Evolutionary conservation across 2,329 filamentous ascomycete genomes (phyloP), one percentile per base, ranked within the genome.

Genomic region (Penicillium freii): DNA sequence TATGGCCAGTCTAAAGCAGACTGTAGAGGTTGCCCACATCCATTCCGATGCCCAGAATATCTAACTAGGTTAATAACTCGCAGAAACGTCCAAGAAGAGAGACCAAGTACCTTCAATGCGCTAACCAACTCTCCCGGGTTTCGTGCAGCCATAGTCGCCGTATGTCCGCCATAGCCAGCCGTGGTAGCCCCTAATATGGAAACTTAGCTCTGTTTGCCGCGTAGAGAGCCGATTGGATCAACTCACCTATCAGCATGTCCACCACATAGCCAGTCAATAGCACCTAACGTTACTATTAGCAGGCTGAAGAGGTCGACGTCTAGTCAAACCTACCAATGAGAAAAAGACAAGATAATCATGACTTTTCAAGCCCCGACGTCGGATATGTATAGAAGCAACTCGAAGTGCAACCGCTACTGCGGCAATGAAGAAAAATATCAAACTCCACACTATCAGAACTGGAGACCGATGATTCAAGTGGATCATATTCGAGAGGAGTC

Each of bases 11-110:
- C 61, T 44, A 23, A 62, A 62, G 11, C 50, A 54, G 13, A 56
- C 54, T 13, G 56, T 59, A 2, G 56, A 47, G 7, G 56, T 60
- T 5, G 59, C 51, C 56, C 56, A 63, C 19, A 63, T 54, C 56
- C 60, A 63, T 45, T 63, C 59, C 3, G 61, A 63, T 23, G 59
- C 54, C 50, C 55, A 63, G 21, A 63, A 63, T 3, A 51, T 54
- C 59, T 63, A 31, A 31, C 5, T 5, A 1, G 2, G 11, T 57
- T n/a, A 54, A 31, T 25, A 23, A 3, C 11, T 33, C 13, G 11
- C 5, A 33, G 11, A 2, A 5, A 25, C 1, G 1, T 15, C 0
- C 8, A 17, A 31, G 8, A 8, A 29, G 2, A 5, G 4, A 19
- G 19, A 33, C 1, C 2, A 19, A 7, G 4, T 54, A 57, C 54